Evolutionary conservation across 768 basidiomycete species (phyloP), one percentile per base, ranked within the genome.

Genomic region (Hydnomerulius pinastri): DNA sequence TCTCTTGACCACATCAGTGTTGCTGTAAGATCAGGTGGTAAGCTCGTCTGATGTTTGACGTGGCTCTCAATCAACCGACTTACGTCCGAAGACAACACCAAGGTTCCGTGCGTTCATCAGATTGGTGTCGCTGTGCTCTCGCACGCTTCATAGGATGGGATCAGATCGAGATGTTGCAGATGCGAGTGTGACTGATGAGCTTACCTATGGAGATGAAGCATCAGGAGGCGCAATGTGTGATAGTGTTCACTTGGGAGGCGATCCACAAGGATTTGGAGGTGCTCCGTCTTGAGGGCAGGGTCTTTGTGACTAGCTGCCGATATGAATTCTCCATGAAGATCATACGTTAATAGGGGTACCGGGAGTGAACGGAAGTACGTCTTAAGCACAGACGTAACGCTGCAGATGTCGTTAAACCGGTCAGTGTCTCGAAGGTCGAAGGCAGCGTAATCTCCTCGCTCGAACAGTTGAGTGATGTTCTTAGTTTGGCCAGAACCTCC

Each of bases 1-100:
- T 95, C 88, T 28, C 82, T 80, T 7, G 96, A 95, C 60, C 90
- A 83, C 86, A 98, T 91, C 17, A 99, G 76, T 1, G 96, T 98
- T 10, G 96, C 95, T 98, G n/a, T n/a, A 64, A 46, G 54, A 51
- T 25, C 30, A 10, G 32, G 39, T 20, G 21, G 38, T 28, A 3
- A 35, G 32, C 7, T 4, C 7, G 11, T 25, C 38, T 20, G 17
- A 27, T 55, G 43, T 60, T 28, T n/a, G 32, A 17, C 17, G 8
- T 5, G 2, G 12, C 17, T 50, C 25, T 40, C 7, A 36, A 30
- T 9, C 1, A 24, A 24, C 6, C 21, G 39, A 53, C 96, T 72
- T 68, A 98, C 96, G 97, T 59, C 97, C 97, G 70, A 98, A 98
- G 35, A 99, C 95, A 25, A 98, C 94, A 6, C 97, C 97, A 18